Percentiles rank a stretch among this genome's conserved stretches.
phyloP scores from a whole-genome alignment of 306 rosid genomes.

The Citrullus mucosospermus region DNA sequence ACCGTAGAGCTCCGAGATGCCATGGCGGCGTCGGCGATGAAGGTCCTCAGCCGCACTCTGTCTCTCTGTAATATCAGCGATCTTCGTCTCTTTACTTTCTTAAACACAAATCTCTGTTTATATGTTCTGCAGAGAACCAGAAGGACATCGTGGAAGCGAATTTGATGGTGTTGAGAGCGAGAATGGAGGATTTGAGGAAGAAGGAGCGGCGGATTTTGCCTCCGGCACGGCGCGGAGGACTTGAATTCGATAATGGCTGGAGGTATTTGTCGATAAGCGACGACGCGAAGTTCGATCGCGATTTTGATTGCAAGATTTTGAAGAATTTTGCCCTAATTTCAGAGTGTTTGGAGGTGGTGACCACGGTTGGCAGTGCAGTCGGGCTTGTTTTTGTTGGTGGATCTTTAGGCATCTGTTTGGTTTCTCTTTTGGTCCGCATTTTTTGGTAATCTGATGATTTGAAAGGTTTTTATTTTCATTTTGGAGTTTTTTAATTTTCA shows the following conservation, averaged over 20 bases:
- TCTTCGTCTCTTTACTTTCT: background rate
- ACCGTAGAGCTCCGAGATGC: background rate
- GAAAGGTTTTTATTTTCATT: background rate
- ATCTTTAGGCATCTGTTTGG: constrained; percentile 24
- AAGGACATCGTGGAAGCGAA: constrained; percentile 38
- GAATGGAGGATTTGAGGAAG: constrained; percentile 22
- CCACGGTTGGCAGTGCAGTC: constrained; percentile 24
- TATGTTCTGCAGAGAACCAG: constrained; percentile 19
- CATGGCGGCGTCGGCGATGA: background rate
- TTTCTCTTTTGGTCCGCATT: constrained; percentile 18
- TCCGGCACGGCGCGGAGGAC: background rate
- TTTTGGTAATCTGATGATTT: background rate
- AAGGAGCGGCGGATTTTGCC: constrained; percentile 12
- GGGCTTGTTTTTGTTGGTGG: constrained; percentile 39
- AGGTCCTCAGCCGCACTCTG: background rate
- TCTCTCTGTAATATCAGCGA: background rate
- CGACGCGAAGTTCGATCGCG: background rate
- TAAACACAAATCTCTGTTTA: background rate
- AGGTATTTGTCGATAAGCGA: background rate
- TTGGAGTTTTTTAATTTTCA: background rate
- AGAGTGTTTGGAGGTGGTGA: constrained; percentile 19
- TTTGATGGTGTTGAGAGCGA: constrained; percentile 25
- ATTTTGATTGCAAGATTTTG: background rate
- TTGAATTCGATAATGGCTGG: constrained; percentile 5
- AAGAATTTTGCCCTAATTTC: constrained; percentile 20